These are phyloP conservation scores for Raffaelea ambrosiae DNA, from an alignment of 2,329 filamentous ascomycete species.

Conservation along the genomic window DNA sequence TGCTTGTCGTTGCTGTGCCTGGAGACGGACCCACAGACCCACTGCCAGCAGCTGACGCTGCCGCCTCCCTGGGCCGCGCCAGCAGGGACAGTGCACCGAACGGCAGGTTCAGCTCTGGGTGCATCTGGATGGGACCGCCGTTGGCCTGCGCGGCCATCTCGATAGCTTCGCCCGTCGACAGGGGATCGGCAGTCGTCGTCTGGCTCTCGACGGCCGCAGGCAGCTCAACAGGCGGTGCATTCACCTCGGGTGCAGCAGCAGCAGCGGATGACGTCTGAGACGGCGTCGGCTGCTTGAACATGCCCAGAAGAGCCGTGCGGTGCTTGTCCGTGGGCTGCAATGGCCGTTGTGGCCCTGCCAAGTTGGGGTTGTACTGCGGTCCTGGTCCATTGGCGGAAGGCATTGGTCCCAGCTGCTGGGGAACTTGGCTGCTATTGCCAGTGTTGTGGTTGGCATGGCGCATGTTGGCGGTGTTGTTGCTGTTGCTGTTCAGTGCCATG, in stretches of 20 bases:
- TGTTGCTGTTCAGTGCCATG: neutral
- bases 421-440: too few relatives aligned
- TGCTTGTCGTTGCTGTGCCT: neutral
- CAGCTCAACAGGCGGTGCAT: neutral
- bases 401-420: neutral
- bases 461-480: neutral
- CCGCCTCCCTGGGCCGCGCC: conserved; percentile 22
- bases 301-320: conserved; percentile 11
- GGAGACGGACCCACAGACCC: neutral
- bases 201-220: neutral
- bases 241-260: neutral
- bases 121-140: conserved; percentile 22
- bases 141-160: conserved; percentile 20
- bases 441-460: neutral
- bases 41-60: neutral
- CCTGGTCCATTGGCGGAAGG: neutral
- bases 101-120: conserved; percentile 28
- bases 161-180: conserved; percentile 17
- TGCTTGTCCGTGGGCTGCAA: conserved; percentile 9
- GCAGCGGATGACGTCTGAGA: conserved; percentile 1
- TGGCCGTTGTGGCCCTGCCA: neutral
- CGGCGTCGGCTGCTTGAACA: conserved; percentile 36
- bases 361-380: neutral
- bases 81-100: conserved; percentile 30
- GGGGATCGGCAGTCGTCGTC: conserved; percentile 5